Percentiles rank a stretch among this genome's conserved stretches.
These are phyloP conservation scores for Syzygium oleosum DNA, from an alignment of 345 rosid species.

Conservation along the genomic window DNA sequence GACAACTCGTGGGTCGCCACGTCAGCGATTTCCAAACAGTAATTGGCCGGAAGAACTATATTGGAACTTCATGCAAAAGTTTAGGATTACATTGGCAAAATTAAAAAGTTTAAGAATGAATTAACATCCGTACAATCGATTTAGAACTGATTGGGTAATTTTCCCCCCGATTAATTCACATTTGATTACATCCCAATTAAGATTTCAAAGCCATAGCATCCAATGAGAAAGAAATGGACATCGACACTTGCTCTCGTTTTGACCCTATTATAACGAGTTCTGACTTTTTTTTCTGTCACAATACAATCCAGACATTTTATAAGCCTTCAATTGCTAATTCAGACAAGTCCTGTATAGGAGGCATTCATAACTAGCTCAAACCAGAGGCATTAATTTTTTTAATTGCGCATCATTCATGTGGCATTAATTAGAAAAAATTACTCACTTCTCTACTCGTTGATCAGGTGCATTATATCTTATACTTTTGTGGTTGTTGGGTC, in stretches of 20 bases:
- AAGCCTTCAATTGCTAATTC: neutral
- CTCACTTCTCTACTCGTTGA: neutral
- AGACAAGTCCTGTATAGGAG: neutral
- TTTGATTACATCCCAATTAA: neutral
- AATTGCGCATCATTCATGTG: neutral
- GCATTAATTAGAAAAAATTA: no score
- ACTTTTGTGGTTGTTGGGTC: neutral
- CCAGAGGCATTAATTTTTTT: neutral
- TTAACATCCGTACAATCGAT: neutral
- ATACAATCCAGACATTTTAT: neutral
- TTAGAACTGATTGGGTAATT: neutral
- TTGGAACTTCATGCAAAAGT: rapidly evolving
- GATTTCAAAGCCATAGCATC: neutral
- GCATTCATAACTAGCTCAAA: neutral
- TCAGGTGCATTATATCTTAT: neutral
- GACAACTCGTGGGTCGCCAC: neutral
- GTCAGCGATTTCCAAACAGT: rapidly evolving
- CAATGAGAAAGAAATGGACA: neutral
- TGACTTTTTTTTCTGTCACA: neutral
- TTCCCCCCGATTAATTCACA: neutral
- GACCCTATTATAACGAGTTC: neutral
- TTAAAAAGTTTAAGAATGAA: neutral
- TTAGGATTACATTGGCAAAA: neutral
- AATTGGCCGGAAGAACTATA: neutral
- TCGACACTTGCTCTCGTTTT: neutral